Base-by-base conservation (phyloP, 2,329 filamentous ascomycete species). In the Nemania diffusa region DNA sequence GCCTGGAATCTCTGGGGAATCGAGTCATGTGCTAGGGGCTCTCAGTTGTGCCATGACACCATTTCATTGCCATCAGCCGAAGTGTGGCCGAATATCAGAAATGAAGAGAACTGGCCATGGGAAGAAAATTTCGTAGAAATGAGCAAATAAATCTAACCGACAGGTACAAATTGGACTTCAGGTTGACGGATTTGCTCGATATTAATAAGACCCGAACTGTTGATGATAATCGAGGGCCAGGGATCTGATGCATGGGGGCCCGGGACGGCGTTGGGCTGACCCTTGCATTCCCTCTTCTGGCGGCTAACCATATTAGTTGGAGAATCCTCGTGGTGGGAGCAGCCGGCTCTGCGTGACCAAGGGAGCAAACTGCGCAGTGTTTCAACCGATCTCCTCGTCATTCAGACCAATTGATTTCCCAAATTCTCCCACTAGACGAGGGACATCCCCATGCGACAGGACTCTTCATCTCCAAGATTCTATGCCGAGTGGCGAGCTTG, bases 221-320 rank as follows among this genome's bases (percentile, higher is more conserved):
- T 59, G 67, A 69, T 71, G 69, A 68, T 69, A 65, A 63, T 67
- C 64, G 69, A 64, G 56, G 62, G 51, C 60, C 65, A 69, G 67
- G 70, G 66, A 64, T 69, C 56, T 65, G 69, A 68, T 64, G 69
- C 69, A 69, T 70, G 64, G 64, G 69, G 70, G 62, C 68, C 68
- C 65, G 71, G 70, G 66, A 71, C 69, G 66, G 70, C 66, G 63
- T 72, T 70, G 70, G 64, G 69, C 62, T 69, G 72, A 74, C 69
- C 74, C 74, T 70, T 74, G 74, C 67, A 74, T 71, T 72, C 64
- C 65, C 65, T 69, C 71, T 72, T 73, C 61, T 73, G 70, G 74
- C 68, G 70, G 72, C 70, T 71, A 64, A 57, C 62, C 67, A 72
- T 72, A 69, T 71, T 71, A 67, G 72, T 72, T 70, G 65, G 71